phyloP scores from a whole-genome alignment of 768 basidiomycete genomes.

The Tricholoma hemisulphureum region DNA sequence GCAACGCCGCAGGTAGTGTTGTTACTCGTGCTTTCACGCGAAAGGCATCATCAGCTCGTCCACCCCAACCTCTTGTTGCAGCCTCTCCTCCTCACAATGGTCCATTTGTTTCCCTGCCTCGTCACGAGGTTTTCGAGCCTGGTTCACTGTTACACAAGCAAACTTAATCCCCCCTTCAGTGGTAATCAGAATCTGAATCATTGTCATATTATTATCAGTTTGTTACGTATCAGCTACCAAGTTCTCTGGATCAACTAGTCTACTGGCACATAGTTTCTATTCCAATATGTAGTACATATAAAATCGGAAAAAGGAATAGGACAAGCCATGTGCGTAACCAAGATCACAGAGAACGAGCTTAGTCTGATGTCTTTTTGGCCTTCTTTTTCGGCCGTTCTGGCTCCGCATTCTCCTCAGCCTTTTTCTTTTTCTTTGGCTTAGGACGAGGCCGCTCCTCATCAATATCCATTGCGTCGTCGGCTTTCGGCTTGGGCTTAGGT shows the following conservation, averaged over 20 bases:
- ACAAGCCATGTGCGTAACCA: neutral
- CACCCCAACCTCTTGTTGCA: slow-evolving; percentile 31
- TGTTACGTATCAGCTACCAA: neutral
- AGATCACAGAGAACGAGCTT: slow-evolving; percentile 9
- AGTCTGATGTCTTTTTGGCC: slow-evolving; percentile 54
- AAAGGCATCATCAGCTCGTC: slow-evolving; percentile 28
- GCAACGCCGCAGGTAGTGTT: slow-evolving; percentile 24
- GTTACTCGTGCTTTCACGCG: slow-evolving; percentile 42
- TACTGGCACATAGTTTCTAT: too few relatives aligned
- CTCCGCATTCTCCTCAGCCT: slow-evolving; percentile 36
- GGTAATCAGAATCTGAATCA: too few relatives aligned
- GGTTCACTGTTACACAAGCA: slow-evolving; percentile 69
- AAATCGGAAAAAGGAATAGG: neutral
- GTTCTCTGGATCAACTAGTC: neutral
- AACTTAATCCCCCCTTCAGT: slow-evolving; percentile 23
- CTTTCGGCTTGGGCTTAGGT: slow-evolving; percentile 28
- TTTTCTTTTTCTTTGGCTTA: slow-evolving; percentile 45
- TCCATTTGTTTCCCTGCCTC: slow-evolving; percentile 24
- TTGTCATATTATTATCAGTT: too few relatives aligned
- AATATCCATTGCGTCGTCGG: slow-evolving; percentile 48
- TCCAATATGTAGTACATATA: slow-evolving; percentile 7
- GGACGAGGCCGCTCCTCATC: slow-evolving; percentile 40
- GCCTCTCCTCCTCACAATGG: slow-evolving; percentile 38
- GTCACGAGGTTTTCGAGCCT: slow-evolving; percentile 60
- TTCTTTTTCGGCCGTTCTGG: slow-evolving; percentile 76